Conservation (phyloP, 176 grass and related monocot genomes). For the Bonia amplexicaulis region DNA sequence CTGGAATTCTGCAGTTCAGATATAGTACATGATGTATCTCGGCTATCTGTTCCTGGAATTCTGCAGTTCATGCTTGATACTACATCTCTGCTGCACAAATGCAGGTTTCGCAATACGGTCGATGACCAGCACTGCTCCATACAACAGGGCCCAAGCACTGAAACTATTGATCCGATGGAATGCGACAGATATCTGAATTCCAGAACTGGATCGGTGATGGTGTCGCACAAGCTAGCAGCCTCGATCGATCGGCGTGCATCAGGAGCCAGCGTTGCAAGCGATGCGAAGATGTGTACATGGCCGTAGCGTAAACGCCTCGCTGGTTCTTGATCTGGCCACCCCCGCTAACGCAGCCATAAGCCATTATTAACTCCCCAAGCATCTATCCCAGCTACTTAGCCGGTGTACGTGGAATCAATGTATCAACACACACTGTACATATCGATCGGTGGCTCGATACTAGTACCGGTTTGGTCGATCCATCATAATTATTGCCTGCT, state of each 20-base stretch:
- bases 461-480: too few relatives aligned
- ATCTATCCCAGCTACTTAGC: neutral
- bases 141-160: too few relatives aligned
- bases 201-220: too few relatives aligned
- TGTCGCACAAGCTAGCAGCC: too few relatives aligned
- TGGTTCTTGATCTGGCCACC: neutral
- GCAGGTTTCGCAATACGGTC: too few relatives aligned
- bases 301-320: slow-evolving; percentile 28
- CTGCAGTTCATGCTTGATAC: neutral
- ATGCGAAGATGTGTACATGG: neutral
- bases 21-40: too few relatives aligned
- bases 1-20: too few relatives aligned
- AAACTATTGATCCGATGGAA: too few relatives aligned
- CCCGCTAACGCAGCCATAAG: too few relatives aligned
- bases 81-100: too few relatives aligned
- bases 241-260: neutral
- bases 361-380: neutral
- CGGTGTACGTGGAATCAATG: neutral
- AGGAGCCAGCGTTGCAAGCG: neutral
- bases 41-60: neutral
- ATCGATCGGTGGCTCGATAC: neutral
- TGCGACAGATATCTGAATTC: neutral
- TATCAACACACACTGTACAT: neutral
- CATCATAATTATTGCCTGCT: neutral
- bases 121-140: too few relatives aligned